These are phyloP conservation scores for Blastocystis sp. DNA, from an alignment of 352 stramenopile genomes.

Conservation along the genomic window DNA sequence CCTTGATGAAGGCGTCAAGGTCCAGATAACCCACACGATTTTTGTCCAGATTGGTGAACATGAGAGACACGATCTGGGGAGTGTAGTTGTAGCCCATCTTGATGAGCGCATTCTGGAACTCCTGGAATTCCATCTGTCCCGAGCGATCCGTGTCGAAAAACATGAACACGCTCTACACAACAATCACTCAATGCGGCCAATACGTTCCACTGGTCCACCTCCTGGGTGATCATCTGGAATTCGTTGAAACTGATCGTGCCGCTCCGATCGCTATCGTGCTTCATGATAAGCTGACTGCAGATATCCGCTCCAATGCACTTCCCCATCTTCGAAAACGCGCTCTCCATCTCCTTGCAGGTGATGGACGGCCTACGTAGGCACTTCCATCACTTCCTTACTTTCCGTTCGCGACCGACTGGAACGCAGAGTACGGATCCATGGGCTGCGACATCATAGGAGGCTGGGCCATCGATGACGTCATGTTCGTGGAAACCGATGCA, in stretches of 20 bases:
- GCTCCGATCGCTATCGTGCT: conserved; percentile 16
- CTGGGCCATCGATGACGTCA: background rate
- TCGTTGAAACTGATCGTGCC: conserved; percentile 21
- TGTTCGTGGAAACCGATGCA: too few species aligned
- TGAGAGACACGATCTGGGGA: background rate
- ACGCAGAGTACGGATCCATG: conserved; percentile 1
- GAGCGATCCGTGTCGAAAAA: conserved; percentile 49
- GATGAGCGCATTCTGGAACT: conserved; percentile 25
- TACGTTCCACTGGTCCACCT: conserved; percentile 38
- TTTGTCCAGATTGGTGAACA: conserved; percentile 15
- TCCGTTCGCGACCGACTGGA: background rate
- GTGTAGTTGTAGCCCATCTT: conserved; percentile 19
- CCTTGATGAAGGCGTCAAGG: conserved; percentile 44
- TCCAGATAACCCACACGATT: conserved; percentile 38
- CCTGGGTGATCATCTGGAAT: background rate
- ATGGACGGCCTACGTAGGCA: background rate
- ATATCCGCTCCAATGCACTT: background rate
- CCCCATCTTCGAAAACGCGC: background rate
- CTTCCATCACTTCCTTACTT: background rate
- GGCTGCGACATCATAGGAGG: background rate
- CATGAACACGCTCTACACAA: background rate
- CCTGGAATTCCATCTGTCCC: conserved; percentile 14
- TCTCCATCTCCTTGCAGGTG: background rate
- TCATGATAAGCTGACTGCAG: conserved; percentile 15
- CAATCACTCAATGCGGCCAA: background rate